phyloP scores from a whole-genome alignment of 306 rosid genomes.

The Ceratonia siliqua region DNA sequence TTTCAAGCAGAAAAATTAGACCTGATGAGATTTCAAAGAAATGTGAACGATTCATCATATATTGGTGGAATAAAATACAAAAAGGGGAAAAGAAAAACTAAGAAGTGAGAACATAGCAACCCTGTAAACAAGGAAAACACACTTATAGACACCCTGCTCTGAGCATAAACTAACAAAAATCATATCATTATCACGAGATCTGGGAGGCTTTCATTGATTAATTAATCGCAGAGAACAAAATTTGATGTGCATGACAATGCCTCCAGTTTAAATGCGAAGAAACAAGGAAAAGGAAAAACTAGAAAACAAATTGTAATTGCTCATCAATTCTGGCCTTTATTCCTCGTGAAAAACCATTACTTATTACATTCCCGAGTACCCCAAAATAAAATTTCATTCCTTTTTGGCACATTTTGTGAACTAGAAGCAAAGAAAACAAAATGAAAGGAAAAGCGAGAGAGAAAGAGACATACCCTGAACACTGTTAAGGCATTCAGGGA shows the following conservation, averaged over 20 bases:
- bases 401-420: background rate
- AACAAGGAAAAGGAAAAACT: background rate
- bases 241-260: background rate
- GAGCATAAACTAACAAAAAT: background rate
- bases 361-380: background rate
- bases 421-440: background rate
- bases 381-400: background rate
- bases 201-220: constrained; percentile 5
- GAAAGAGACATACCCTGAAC: constrained; percentile 66
- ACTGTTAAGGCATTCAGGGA: constrained; percentile 91
- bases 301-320: background rate
- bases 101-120: too few relatives aligned
- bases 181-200: constrained; percentile 9
- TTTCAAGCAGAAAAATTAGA: constrained; percentile 6
- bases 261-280: background rate
- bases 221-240: background rate
- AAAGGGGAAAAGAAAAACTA: background rate
- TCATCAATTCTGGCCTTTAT: background rate
- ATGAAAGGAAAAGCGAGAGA: background rate
- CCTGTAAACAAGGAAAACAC: background rate
- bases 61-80: background rate
- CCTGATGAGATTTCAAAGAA: background rate
- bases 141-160: background rate
- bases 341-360: background rate
- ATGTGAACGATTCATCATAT: background rate